Base-by-base conservation (phyloP, 1,284 basidiomycete genomes). In the Trichosporon ovoides region DNA sequence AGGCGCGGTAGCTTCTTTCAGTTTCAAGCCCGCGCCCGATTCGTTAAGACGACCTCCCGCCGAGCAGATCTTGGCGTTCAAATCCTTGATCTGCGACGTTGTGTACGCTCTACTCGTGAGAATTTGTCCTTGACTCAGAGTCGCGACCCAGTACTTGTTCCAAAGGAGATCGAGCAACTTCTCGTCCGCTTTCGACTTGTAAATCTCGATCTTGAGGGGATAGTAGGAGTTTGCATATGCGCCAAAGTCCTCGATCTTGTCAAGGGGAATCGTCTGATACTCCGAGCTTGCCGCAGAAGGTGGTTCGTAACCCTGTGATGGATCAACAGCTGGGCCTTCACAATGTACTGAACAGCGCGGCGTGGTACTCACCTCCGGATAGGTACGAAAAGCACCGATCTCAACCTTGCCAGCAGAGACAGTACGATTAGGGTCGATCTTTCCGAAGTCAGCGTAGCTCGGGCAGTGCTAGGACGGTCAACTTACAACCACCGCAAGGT, bases 141-240 rank as follows among this genome's bases (percentile, higher is more conserved):
- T 98, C 68, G 91, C 93, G 18, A 95, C 91, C 95, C 95, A 99
- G 70, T 98, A 98, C 79, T 98, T 98, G 80, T 98, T 97, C 95
- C 95, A 98, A 20, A 98, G 78, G 71, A 94, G 78, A 33, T 89
- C 89, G 33, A 98, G 81, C 13, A 98, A 78, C 67, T 92, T 85
- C 19, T 85, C 86, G 71, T 98, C 95, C 46, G 94, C 78, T 36
- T 83, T 85, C 18, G 86, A 88, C 77, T 95, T 98, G 84, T 97
- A 98, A 56, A 96, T 88, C 74, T 95, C 88, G 20, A 98, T 87
- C 48, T 95, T 91, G 20, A 98, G 83, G 16, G 86, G 87, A 74
- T 98, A 98, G 76, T 98, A 98, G 63, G 91, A 85, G 70, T 90
- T 89, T n/a, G 95, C 93, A 72, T 99, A 95, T 3, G 96, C 95